phyloP scores from a whole-genome alignment of 768 basidiomycete species.

The Lactarius evosmus region DNA sequence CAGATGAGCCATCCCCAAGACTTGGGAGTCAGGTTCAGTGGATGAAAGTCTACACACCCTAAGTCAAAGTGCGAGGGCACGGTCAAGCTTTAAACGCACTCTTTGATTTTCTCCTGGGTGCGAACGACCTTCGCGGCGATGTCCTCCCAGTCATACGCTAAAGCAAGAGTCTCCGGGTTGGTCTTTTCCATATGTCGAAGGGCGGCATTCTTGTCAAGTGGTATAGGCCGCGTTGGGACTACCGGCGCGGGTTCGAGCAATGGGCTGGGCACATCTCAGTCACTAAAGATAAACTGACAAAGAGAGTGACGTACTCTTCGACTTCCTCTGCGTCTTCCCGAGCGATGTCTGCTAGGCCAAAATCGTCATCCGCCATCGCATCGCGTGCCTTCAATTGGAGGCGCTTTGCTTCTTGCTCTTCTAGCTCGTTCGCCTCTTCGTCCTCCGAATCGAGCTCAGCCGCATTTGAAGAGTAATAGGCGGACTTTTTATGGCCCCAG shows the following conservation, averaged over 20 bases:
- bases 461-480: slow-evolving; percentile 87
- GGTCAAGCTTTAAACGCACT: slow-evolving; percentile 34
- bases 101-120: slow-evolving; percentile 53
- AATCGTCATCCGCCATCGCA: slow-evolving; percentile 73
- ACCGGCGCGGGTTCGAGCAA: slow-evolving; percentile 38
- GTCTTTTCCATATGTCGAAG: slow-evolving; percentile 70
- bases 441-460: slow-evolving; percentile 78
- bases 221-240: slow-evolving; percentile 38
- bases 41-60: slow-evolving; percentile 44
- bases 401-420: slow-evolving; percentile 82
- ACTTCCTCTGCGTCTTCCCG: slow-evolving; percentile 37
- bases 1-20: slow-evolving; percentile 71
- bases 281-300: background rate
- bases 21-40: slow-evolving; percentile 49
- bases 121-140: slow-evolving; percentile 50
- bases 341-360: slow-evolving; percentile 67
- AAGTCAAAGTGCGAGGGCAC: slow-evolving; percentile 7
- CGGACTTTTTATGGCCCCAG: slow-evolving; percentile 78
- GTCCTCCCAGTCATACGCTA: slow-evolving; percentile 83
- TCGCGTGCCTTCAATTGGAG: slow-evolving; percentile 75
- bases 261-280: slow-evolving; percentile 34
- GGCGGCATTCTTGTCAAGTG: slow-evolving; percentile 56
- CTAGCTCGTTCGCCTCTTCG: slow-evolving; percentile 84
- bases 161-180: slow-evolving; percentile 72
- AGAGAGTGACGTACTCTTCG: slow-evolving; percentile 20